Base-by-base conservation (phyloP, 257 asterid genomes). In the Salvia miltiorrhiza region DNA sequence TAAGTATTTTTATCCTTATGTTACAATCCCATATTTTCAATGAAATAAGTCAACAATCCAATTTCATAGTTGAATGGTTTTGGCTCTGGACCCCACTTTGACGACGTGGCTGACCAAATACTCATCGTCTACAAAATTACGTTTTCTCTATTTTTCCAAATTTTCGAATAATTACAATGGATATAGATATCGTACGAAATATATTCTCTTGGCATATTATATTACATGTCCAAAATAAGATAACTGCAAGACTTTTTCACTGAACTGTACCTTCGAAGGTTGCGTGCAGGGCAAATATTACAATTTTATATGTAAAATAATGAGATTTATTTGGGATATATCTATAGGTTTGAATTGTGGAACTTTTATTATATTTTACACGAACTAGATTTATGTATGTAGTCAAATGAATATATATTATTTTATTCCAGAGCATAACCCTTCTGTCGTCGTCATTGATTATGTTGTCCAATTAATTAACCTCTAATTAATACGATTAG, bases 51-150 rank as follows among this genome's bases (percentile, higher is more conserved):
- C 65, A 16, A 32, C 17, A 59, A 6, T 21, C 39, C 23, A 2
- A 39, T 19, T n/a, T 60, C 71, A 7, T 1, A 0, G 32, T 65
- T 65, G 71, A 65, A 65, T 48, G 37, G 71, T 32, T 49, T 49
- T 5, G 33, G 60, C 30, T 2, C 16, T 19, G 59, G 58, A 0
- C 58, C 58, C 60, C 30, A 33, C 35, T 10, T 19, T 33, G 13
- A 32, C 20, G 3, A 2, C 37, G 61, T 48, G 71, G 17, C 44
- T 49, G 49, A 49, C 60, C 71, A 48, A 48, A 32, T 32, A 32
- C 61, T 48, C 20, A 2, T 23, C 4, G 4, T 47, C 23, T 5
- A 7, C 63, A 9, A 59, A 5, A 33, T 59, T 59, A 16, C 21
- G 17, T 16, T 16, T 59, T 57, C 44, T 1, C 41, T 37, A 37